Conservation (phyloP, 1,139 yeast genomes). For the Saccharomyces hybrid region DNA sequence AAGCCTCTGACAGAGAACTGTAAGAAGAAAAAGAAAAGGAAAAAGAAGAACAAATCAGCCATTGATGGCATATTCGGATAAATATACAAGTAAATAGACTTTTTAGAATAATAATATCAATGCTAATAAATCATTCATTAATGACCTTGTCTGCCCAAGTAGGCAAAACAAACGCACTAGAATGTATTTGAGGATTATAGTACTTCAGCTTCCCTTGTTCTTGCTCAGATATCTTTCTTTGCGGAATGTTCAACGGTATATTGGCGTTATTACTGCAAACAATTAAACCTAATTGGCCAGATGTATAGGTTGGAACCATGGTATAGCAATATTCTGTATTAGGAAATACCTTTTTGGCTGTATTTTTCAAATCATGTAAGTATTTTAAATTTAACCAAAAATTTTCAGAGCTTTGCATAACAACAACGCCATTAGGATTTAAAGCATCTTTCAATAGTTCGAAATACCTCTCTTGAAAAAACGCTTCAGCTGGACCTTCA, state of each 20-base stretch:
- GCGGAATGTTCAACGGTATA: conserved; percentile 49
- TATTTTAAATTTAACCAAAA: conserved; percentile 80
- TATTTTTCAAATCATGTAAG: conserved; percentile 50
- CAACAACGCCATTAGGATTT: conserved; percentile 66
- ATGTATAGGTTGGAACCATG: conserved; percentile 92
- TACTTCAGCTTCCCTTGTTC: conserved; percentile 57
- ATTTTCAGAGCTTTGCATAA: conserved; percentile 88
- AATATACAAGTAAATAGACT: neutral
- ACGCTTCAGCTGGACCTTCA: conserved; percentile 95
- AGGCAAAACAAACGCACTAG: conserved; percentile 78
- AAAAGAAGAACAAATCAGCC: conserved; percentile 41
- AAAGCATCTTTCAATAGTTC: conserved; percentile 62
- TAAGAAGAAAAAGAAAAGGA: conserved; percentile 36
- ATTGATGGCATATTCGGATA: conserved; percentile 56
- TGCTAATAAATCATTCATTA: conserved; percentile 6
- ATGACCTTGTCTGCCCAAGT: conserved; percentile 57
- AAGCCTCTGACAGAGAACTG: neutral
- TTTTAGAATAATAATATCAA: neutral
- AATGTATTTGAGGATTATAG: conserved; percentile 67
- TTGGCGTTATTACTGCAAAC: conserved; percentile 61
- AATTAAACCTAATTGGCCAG: conserved; percentile 88
- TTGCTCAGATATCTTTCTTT: conserved; percentile 41
- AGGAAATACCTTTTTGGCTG: conserved; percentile 66
- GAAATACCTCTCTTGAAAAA: conserved; percentile 81
- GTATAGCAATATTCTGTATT: conserved; percentile 77